These are phyloP conservation scores for Suhomyces chickasaworum DNA, from an alignment of 1,139 yeast genomes.

Conservation along the genomic window DNA sequence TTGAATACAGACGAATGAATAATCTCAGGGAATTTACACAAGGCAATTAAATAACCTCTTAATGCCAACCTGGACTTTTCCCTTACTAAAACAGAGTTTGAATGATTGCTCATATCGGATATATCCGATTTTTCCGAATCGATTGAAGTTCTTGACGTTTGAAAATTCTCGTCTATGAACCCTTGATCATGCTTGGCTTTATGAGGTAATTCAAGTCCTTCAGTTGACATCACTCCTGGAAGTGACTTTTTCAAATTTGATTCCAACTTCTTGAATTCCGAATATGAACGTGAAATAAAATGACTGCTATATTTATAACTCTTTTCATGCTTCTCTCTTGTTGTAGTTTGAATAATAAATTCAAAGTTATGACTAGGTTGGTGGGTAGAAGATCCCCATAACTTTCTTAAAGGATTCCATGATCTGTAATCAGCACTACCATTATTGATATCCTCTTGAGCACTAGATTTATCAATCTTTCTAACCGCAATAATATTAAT, in stretches of 20 bases:
- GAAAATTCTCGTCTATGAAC: slow-evolving; percentile 4
- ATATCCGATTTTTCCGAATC: slow-evolving; percentile 8
- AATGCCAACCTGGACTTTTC: slow-evolving; percentile 77
- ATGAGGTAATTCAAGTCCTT: slow-evolving; percentile 52
- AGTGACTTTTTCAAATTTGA: slow-evolving; percentile 51
- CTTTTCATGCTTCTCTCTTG: slow-evolving; percentile 19
- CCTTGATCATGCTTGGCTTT: slow-evolving; percentile 50
- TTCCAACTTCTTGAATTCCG: slow-evolving; percentile 64
- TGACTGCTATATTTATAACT: slow-evolving; percentile 27
- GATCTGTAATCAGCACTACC: slow-evolving; percentile 5
- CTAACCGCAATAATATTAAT: slow-evolving; percentile 70
- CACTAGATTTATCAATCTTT: slow-evolving; percentile 18
- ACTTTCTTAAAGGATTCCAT: slow-evolving; percentile 30
- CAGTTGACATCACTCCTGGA: slow-evolving; percentile 73
- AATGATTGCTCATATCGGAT: neutral
- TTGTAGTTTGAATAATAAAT: slow-evolving; percentile 46
- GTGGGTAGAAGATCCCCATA: slow-evolving; percentile 20
- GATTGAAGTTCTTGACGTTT: slow-evolving; percentile 2
- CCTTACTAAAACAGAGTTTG: slow-evolving; percentile 24
- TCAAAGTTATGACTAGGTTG: slow-evolving; percentile 39
- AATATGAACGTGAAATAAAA: slow-evolving; percentile 62
- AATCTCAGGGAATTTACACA: slow-evolving; percentile 58
- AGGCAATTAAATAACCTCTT: slow-evolving; percentile 64
- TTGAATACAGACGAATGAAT: slow-evolving; percentile 52
- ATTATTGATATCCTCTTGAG: neutral